Evolutionary conservation across 2,329 filamentous ascomycete genomes (phyloP).

Genomic region (Trichophyton schoenleinii): DNA sequence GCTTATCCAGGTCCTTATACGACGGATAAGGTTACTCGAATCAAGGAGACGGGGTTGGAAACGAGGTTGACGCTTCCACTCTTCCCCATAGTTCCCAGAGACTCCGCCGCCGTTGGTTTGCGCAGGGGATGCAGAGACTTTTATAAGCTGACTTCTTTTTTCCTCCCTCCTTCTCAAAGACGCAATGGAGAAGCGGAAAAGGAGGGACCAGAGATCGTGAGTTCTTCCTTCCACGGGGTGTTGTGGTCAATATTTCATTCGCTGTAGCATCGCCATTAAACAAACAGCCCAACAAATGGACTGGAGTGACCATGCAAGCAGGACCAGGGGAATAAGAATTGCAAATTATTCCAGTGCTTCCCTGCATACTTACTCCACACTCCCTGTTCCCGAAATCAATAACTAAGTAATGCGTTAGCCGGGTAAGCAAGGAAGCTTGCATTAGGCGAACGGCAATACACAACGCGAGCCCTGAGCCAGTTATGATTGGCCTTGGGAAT

Average conservation of each 20-base stretch:
- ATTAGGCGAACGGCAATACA: conserved; percentile 1
- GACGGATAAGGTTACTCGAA: not conserved
- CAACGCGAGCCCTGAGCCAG: not conserved
- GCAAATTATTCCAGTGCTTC: not conserved
- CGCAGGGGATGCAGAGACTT: not conserved
- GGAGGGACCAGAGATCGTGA: not conserved
- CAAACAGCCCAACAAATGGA: not conserved
- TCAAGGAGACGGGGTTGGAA: not conserved
- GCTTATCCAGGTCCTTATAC: not conserved
- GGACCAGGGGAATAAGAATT: not conserved
- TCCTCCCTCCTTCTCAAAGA: no score
- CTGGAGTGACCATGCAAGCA: not conserved
- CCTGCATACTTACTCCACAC: not conserved
- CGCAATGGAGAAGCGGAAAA: no score
- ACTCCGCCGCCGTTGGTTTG: not conserved
- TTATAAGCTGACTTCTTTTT: no score
- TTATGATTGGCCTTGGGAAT: not conserved
- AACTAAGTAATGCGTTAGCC: not conserved
- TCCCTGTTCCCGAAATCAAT: not conserved
- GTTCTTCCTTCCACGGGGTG: not conserved
- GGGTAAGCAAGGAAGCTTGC: conserved; percentile 1
- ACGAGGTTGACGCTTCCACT: conserved; percentile 1
- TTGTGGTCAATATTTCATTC: not conserved
- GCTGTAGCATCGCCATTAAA: not conserved
- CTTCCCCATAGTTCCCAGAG: not conserved